Base-by-base conservation (phyloP, 176 grass and related monocot genomes). In the Eragrostis curvula region DNA sequence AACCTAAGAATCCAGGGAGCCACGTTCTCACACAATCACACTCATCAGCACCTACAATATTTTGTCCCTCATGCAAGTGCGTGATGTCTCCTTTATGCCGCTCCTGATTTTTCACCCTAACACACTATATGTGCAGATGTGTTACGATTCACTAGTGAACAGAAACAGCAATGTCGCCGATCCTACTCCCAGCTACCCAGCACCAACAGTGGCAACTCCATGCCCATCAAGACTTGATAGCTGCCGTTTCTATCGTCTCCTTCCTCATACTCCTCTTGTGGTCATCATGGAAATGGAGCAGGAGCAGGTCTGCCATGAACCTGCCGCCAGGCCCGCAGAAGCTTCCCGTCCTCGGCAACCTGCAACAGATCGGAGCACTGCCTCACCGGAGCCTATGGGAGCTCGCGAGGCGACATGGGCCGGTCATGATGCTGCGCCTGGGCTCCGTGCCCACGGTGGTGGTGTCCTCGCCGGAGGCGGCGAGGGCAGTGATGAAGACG, bases 341-440 rank as follows among this genome's bases (percentile, higher is more conserved):
- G n/a, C 8, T 87, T 39, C 90, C 84, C 0, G 10, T 89, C 42
- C 28, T 92, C 25, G 87, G 87, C 20, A 89, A 86, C 63, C 77
- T 92, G 25, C 84, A 89, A 84, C 87, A 92, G 65, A 64, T 92
- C 0, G 75, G 84, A 28, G 42, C 69, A 2, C 46, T 87, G 39
- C 87, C 84, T 64, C 90, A 92, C 52, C 83, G 82, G 41, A 28
- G 74, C 39, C 59, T 92, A 8, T 23, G 63, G 3, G 83, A 68
- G 16, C 81, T 92, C 61, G 81, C 87, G 15, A 15, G 69, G 70
- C 36, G 11, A 24, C 85, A 79, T 0, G 85, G 88, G 11, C 88
- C 85, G 49, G 70, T 88, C 16, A 94, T 90, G 78, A 79, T 66
- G 53, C 82, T 90, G 61, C 74, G 70, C 39, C 82, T 94, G 2